Evolutionary conservation across 2,329 filamentous ascomycete species (phyloP).

Genomic region (Scedosporium dehoogii): DNA sequence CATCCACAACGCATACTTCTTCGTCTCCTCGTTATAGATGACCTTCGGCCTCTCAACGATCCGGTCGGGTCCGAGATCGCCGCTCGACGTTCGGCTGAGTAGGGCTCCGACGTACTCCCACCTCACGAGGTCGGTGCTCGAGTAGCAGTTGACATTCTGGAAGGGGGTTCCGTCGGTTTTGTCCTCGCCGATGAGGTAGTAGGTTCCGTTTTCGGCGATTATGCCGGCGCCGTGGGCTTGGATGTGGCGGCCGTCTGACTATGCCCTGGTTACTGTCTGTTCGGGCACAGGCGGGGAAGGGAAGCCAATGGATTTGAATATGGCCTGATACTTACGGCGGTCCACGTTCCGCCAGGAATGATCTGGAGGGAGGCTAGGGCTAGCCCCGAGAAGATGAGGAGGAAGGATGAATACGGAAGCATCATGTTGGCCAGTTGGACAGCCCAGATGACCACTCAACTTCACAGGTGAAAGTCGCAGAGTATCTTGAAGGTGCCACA

Average conservation of each 20-base stretch:
- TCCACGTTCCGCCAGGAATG: constrained; percentile 36
- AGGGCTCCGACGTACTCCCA: constrained; percentile 54
- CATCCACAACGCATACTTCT: constrained; percentile 59
- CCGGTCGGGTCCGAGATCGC: constrained; percentile 50
- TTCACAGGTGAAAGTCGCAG: background rate
- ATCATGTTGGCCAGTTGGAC: background rate
- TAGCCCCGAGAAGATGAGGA: constrained; percentile 2
- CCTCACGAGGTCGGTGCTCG: constrained; percentile 49
- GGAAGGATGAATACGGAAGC: background rate
- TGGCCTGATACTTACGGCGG: constrained; percentile 22
- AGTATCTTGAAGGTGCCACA: background rate
- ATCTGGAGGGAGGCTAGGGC: constrained; percentile 21
- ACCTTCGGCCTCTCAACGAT: constrained; percentile 61
- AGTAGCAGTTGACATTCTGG: constrained; percentile 59
- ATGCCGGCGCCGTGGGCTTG: constrained; percentile 59
- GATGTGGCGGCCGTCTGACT: constrained; percentile 43
- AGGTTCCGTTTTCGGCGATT: constrained; percentile 46
- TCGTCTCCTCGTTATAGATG: constrained; percentile 54
- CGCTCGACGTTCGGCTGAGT: constrained; percentile 39
- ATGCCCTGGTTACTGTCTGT: background rate
- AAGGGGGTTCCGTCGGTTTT: constrained; percentile 53
- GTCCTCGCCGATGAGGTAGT: constrained; percentile 62
- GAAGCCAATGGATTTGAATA: background rate
- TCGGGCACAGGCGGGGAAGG: background rate
- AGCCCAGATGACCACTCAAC: background rate